Evolutionary conservation across 768 basidiomycete species (phyloP).

Genomic region (Trametes coccinea): DNA sequence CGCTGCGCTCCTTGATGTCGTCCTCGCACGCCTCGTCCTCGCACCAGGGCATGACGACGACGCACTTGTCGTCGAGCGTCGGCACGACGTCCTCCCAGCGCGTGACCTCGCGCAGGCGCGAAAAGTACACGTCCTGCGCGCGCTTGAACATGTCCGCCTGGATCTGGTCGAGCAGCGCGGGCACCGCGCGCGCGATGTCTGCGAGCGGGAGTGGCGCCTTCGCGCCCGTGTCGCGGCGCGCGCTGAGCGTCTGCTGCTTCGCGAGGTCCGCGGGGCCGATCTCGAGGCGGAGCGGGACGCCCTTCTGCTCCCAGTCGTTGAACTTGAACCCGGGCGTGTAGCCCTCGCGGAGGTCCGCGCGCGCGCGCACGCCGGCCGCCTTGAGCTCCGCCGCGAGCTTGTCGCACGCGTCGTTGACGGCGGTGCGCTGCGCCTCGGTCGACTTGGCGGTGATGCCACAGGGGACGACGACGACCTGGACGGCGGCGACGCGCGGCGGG

Average conservation of each 20-base stretch:
- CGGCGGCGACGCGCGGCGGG: slow-evolving; percentile 92
- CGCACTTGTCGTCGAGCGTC: slow-evolving; percentile 82
- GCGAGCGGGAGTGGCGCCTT: slow-evolving; percentile 56
- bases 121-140: slow-evolving; percentile 73
- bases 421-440: slow-evolving; percentile 60
- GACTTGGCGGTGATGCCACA: slow-evolving; percentile 92
- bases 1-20: slow-evolving; percentile 95
- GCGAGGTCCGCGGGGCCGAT: slow-evolving; percentile 91
- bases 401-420: slow-evolving; percentile 77
- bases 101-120: slow-evolving; percentile 69
- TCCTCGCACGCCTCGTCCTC: slow-evolving; percentile 92
- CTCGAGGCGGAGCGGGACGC: slow-evolving; percentile 96
- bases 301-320: slow-evolving; percentile 99
- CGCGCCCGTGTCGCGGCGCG: slow-evolving; percentile 77
- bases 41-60: slow-evolving; percentile 95
- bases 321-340: slow-evolving; percentile 99
- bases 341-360: slow-evolving; percentile 90
- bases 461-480: slow-evolving; percentile 91
- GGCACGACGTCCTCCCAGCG: slow-evolving; percentile 95
- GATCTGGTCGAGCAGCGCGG: slow-evolving; percentile 76
- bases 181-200: slow-evolving; percentile 51
- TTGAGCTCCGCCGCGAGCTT: slow-evolving; percentile 73
- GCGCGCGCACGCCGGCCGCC: slow-evolving; percentile 75
- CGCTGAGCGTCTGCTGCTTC: slow-evolving; percentile 77
- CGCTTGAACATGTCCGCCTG: slow-evolving; percentile 85